Base-by-base conservation (phyloP, 1,284 basidiomycete genomes). In the Leccinum subspadiceum region DNA sequence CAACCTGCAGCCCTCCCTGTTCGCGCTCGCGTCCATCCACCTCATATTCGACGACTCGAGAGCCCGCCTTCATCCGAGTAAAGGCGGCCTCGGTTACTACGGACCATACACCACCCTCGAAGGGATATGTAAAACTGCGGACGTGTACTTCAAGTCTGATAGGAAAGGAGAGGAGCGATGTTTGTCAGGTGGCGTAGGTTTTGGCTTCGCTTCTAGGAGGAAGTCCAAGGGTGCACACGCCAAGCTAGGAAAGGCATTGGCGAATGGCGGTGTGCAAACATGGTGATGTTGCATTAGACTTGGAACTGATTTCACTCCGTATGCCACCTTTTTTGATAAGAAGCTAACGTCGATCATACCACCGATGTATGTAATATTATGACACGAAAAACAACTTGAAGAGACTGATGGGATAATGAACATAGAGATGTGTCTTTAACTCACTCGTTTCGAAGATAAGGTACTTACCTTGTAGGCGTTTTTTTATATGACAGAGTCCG, bases 1-100 rank as follows among this genome's bases (percentile, higher is more conserved):
- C 48, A 86, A 84, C 68, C 75, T 92, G 24, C 90, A 91, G 66
- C 88, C 89, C 1, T 78, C 88, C 2, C 74, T 89, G 41, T 90
- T 86, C 70, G 76, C 79, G 9, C 77, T 92, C n/a, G 81, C 80
- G 5, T 76, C 76, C 53, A 76, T 87, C 7, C 89, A 91, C 66
- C 73, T 90, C 53, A 77, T 89, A 49, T 88, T 89, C 65, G 86
- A 90, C 63, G 87, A 90, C 68, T 84, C 85, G 12, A 80, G 84
- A 31, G 89, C 89, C 15, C 79, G 86, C 1, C 68, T 81, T 49
- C 61, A 81, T 8, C 82, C 86, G 0, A 75, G 76, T 56, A 76
- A 84, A 55, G 89, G 87, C 4, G 89, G 89, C 2, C 76, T 91
- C 5, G 87, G 87, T 29, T 91, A 89, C 67, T 68, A 71, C 37